Evolutionary conservation across 371 early-diverging fungal species (phyloP), one percentile per base, ranked within the genome.

Genomic region (Mucor lusitanicus): DNA sequence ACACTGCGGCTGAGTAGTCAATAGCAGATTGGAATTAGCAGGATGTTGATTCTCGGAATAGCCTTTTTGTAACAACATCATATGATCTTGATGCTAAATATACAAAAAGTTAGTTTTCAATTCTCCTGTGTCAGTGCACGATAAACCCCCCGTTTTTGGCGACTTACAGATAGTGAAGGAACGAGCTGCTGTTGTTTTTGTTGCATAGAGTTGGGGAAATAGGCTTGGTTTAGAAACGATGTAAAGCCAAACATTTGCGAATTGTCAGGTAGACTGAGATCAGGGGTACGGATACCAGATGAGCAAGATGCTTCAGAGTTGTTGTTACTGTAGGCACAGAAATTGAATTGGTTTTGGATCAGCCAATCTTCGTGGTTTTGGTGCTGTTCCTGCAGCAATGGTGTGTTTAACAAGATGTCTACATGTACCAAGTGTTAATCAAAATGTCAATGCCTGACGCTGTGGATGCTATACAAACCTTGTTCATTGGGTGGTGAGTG

Each of bases 51-150:
- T 37, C 1, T 59, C 63, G 54, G 66, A 58, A 53, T 63, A 70
- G 23, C 48, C 59, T 58, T 70, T 66, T 67, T 71, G 64, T 55
- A 71, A 63, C 23, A 64, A 46, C 55, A 55, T 67, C 64, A 63
- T 72, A 72, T 59, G 79, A 67, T 69, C 72, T 61, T 67, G 71
- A 70, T 58, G 59, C 70, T 67, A 65, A 58, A 54, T 65, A 40
- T 11, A 53, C 27, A 25, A 53, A 15, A 27, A 27, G 15, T 27
- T 13, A 53, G 21, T 21, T 21, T 46, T 46, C 11, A 1, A 9
- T 46, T 19, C 44, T 46, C 8, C 8, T 46, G 23, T 65, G 65
- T 65, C 65, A 68, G 69, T 68, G 69, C 70, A 46, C 54, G 27
- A 21, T 32, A 7, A 19, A 23, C 53, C 25, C 25, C 50, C 56